These are phyloP conservation scores for Zygosaccharomyces lentus DNA, from an alignment of 805 yeast species.

Conservation along the genomic window DNA sequence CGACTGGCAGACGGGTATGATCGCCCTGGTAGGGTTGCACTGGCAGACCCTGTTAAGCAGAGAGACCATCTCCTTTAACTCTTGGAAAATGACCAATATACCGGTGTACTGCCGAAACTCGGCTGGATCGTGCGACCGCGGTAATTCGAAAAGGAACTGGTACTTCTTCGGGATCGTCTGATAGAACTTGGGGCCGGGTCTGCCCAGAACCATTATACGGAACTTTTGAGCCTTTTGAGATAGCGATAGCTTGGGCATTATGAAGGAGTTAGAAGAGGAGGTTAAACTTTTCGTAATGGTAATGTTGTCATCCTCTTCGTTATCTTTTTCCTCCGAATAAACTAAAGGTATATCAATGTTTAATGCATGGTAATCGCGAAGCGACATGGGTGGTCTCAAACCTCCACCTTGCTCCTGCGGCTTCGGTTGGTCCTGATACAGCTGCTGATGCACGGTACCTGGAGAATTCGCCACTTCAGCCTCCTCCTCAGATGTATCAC, in stretches of 20 bases:
- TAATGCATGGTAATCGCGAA: conserved; percentile 3
- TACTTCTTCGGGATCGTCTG: conserved; percentile 24
- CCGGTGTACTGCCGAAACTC: conserved; percentile 19
- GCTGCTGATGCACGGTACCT: conserved; percentile 8
- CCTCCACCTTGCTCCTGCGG: background rate
- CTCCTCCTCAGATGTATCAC: conserved; percentile 35
- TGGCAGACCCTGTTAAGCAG: conserved; percentile 25
- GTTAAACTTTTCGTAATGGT: conserved; percentile 26
- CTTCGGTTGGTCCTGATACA: conserved; percentile 4
- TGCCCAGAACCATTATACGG: conserved; percentile 27
- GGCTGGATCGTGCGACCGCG: conserved; percentile 19
- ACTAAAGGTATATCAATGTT: conserved; percentile 9
- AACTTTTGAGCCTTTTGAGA: conserved; percentile 21
- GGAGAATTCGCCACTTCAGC: conserved; percentile 16
- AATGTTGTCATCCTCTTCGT: conserved; percentile 18
- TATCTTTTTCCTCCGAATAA: conserved; percentile 9
- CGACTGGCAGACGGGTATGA: conserved; percentile 28
- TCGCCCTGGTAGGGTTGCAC: conserved; percentile 17
- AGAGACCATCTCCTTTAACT: conserved; percentile 24
- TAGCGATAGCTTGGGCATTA: conserved; percentile 33
- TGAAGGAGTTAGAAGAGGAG: conserved; percentile 30
- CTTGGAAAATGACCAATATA: conserved; percentile 24
- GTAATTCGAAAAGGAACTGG: conserved; percentile 23
- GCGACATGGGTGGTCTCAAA: conserved; percentile 6
- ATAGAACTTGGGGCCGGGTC: conserved; percentile 25